Base-by-base conservation (phyloP, 2,329 filamentous ascomycete species). In the Hymenoscyphus infarciens region DNA sequence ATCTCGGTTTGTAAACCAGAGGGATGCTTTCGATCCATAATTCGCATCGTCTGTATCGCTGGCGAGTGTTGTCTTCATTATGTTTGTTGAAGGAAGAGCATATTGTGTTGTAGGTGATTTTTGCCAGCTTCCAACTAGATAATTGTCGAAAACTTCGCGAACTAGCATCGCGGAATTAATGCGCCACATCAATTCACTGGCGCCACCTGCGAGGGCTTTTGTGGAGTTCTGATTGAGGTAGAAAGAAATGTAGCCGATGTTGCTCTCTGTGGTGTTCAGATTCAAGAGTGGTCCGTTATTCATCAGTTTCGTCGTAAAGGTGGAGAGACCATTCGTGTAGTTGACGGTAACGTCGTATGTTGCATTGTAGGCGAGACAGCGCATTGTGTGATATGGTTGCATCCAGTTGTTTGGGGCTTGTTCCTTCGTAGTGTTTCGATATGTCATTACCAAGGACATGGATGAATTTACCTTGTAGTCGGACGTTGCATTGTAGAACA, bases 1-100 rank as follows among this genome's bases (percentile, higher is more conserved):
- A 25, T 57, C 55, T 38, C 35, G 55, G n/a, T 57, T 57, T 7
- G 31, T 38, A 16, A 57, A 57, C 31, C 55, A 57, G 11, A 38
- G 29, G 5, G 33, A 35, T 25, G 29, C n/a, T 33, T 13, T 22
- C 13, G 29, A 8, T n/a, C 55, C 55, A 15, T 35, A 25, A 35
- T 57, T 57, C 4, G 55, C 55, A 2, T 33, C 27, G 15, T 35
- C 16, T 19, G 55, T 33, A 16, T 57, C 55, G 11, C 55, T 29
- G 15, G 55, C 55, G 6, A 57, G 55, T 33, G n/a, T 57, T 10
- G 55, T 57, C 15, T 57, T 11, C 6, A 29, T 57, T 57, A 57
- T 57, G 2, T 6, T 31, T 7, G 27, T 33, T 3, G 27, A n/a
- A 15, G 55, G 27, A 25, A 25, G 15, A 4, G 31, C 31, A 22